phyloP scores from a whole-genome alignment of 495 filamentous ascomycete genomes.

The Tetracladium marchalianum region DNA sequence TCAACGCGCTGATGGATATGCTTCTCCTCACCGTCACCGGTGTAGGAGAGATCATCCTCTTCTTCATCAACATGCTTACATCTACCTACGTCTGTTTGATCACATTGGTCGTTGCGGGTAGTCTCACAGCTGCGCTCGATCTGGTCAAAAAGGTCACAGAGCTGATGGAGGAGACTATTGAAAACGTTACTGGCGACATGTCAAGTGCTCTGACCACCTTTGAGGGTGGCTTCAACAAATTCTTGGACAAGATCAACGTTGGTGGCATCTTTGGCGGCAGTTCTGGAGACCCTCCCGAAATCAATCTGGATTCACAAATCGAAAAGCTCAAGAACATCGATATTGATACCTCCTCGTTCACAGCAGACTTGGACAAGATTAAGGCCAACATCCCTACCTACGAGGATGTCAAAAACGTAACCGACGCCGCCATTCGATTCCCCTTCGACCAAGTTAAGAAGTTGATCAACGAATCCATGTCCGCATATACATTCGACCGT shows the following conservation, averaged over 20 bases:
- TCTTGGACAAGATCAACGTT: conserved; percentile 30
- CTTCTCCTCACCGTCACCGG: conserved; percentile 68
- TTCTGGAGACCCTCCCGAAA: conserved; percentile 30
- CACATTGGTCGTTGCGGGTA: conserved; percentile 67
- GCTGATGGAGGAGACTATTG: conserved; percentile 64
- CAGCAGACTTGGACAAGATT: conserved; percentile 52
- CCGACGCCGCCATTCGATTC: conserved; percentile 53
- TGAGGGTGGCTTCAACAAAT: conserved; percentile 49
- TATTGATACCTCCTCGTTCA: conserved; percentile 52
- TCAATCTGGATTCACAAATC: conserved; percentile 52
- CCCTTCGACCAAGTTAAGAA: conserved; percentile 74
- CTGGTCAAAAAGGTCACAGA: conserved; percentile 61
- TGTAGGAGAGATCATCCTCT: conserved; percentile 79
- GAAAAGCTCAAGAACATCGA: conserved; percentile 55
- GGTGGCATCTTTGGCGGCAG: conserved; percentile 26
- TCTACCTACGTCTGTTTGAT: conserved; percentile 83
- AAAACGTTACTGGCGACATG: conserved; percentile 53
- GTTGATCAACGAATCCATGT: conserved; percentile 54
- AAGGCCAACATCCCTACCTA: conserved; percentile 77
- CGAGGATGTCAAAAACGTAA: conserved; percentile 68
- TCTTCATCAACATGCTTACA: conserved; percentile 81
- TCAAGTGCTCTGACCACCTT: conserved; percentile 43
- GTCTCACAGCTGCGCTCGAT: conserved; percentile 55
- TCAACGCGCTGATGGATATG: conserved; percentile 65
- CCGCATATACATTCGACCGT: conserved; percentile 65